Conservation (phyloP, 2,329 filamentous ascomycete genomes). For the Dactylella cylindrospora region DNA sequence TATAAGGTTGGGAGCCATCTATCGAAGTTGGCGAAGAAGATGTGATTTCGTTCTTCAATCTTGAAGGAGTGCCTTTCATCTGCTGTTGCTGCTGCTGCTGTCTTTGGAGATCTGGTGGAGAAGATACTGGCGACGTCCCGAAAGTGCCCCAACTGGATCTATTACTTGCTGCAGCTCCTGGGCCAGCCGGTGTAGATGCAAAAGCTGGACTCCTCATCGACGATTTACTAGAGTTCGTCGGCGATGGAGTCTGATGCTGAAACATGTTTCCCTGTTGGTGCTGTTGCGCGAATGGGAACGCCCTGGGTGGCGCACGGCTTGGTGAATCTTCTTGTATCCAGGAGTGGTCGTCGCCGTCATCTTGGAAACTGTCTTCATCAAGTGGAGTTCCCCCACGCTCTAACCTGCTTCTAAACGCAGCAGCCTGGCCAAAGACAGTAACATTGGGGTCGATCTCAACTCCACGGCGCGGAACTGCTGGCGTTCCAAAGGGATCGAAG, state of each 20-base stretch:
- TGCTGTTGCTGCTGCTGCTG: slow-evolving; percentile 13
- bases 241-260: slow-evolving; percentile 4
- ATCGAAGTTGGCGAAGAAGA: slow-evolving; percentile 6
- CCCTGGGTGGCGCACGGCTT: slow-evolving; percentile 32
- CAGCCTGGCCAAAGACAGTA: slow-evolving; percentile 31
- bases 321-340: slow-evolving; percentile 43
- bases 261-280: not conserved
- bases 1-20: too few relatives aligned
- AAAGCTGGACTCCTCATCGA: slow-evolving; percentile 30
- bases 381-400: slow-evolving; percentile 31
- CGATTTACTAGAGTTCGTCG: slow-evolving; percentile 26
- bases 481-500: slow-evolving; percentile 48
- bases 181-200: slow-evolving; percentile 23
- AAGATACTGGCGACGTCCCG: slow-evolving; percentile 25
- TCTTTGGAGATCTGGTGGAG: slow-evolving; percentile 27
- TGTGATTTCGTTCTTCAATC: slow-evolving; percentile 27
- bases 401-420: slow-evolving; percentile 29
- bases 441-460: slow-evolving; percentile 37
- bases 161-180: slow-evolving; percentile 9
- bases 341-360: slow-evolving; percentile 36
- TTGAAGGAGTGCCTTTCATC: slow-evolving; percentile 6
- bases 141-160: slow-evolving; percentile 18
- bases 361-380: slow-evolving; percentile 39
- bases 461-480: slow-evolving; percentile 29
- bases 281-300: slow-evolving; percentile 20